Conservation (phyloP, 2,329 filamentous ascomycete species). For the Ophiostoma novo-ulmi region DNA sequence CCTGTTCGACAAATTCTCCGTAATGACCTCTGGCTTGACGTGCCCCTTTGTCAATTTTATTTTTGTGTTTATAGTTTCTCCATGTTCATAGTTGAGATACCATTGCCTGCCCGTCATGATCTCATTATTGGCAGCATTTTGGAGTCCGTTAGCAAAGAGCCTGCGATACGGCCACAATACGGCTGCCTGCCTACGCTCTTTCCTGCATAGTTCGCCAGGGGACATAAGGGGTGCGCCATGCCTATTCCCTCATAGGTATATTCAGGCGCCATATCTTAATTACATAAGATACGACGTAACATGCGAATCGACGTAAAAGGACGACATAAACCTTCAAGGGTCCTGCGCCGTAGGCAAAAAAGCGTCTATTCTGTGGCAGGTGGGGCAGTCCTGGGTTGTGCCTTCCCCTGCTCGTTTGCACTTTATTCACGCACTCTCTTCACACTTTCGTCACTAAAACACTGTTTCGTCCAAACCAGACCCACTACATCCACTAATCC, state of each 20-base stretch:
- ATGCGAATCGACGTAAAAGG: background rate
- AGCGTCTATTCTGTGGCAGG: slow-evolving; percentile 4
- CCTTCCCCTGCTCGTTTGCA: background rate
- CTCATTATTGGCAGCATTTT: too few species aligned
- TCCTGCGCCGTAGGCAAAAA: background rate
- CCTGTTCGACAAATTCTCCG: slow-evolving; percentile 5
- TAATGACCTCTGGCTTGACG: background rate
- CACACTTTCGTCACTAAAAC: background rate
- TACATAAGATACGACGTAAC: background rate
- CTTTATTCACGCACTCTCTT: background rate
- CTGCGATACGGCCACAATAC: background rate
- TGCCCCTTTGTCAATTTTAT: background rate
- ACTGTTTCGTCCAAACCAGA: background rate
- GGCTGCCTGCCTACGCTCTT: background rate
- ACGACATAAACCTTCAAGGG: background rate
- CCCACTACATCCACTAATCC: background rate
- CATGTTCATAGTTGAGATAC: background rate
- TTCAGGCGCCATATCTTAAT: background rate
- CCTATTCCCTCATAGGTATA: background rate
- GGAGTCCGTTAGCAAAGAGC: too few species aligned
- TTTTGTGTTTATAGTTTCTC: background rate
- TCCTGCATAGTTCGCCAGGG: too few species aligned
- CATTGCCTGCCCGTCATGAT: too few species aligned
- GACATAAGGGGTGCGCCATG: too few species aligned
- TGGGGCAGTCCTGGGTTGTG: background rate